These are phyloP conservation scores for Syzygium malaccense DNA, from an alignment of 441 rosid genomes.

Conservation along the genomic window DNA sequence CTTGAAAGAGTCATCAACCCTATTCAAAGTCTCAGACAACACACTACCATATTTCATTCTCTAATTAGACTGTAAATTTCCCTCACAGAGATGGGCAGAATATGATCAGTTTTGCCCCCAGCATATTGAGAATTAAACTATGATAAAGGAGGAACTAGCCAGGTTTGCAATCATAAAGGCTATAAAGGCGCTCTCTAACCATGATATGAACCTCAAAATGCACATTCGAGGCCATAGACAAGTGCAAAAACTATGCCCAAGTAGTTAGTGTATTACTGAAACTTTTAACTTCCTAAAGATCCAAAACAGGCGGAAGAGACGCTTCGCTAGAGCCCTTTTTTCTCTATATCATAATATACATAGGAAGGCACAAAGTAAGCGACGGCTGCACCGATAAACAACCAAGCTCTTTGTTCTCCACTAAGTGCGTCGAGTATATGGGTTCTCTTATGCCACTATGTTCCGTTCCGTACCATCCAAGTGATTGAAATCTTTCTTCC, in stretches of 20 bases:
- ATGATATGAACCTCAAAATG: not conserved
- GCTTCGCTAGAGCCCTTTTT: not conserved
- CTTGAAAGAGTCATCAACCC: not conserved
- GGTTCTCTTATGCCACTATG: not conserved
- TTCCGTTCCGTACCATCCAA: not conserved
- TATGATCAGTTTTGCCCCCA: not conserved
- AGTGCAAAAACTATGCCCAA: not conserved
- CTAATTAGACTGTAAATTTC: not conserved
- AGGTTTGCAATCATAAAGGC: not conserved
- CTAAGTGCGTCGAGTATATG: fast-evolving
- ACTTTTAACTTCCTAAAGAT: not conserved
- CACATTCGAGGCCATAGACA: not conserved
- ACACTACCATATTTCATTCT: not conserved
- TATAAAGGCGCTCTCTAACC: not conserved
- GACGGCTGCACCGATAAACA: not conserved
- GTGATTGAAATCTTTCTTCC: not conserved
- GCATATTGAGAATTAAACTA: not conserved
- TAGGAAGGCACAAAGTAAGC: not conserved
- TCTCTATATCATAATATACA: not conserved
- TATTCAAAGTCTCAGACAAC: not conserved
- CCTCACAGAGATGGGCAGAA: not conserved
- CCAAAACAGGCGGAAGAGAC: not conserved
- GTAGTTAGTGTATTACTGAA: not conserved
- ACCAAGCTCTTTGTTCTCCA: not conserved
- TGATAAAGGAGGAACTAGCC: not conserved